Percentiles rank a stretch among this genome's conserved stretches.
phyloP scores from a whole-genome alignment of 108 stramenopile genomes.

The Skeletonema tropicum region DNA sequence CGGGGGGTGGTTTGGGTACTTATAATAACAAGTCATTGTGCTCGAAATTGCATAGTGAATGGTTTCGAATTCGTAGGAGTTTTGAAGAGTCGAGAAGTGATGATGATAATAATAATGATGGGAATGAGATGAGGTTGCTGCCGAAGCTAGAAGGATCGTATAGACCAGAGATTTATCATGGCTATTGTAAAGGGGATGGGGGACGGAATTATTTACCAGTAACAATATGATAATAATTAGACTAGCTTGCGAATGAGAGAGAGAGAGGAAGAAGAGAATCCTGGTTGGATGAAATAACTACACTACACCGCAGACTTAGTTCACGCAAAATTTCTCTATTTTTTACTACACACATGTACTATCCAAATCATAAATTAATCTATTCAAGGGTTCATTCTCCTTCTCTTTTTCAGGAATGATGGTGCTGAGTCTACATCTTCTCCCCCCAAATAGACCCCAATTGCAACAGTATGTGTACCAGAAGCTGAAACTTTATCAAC shows the following conservation, averaged over 20 bases:
- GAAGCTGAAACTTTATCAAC: constrained; percentile 23
- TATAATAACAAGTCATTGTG: constrained; percentile 41
- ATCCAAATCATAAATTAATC: too few relatives aligned
- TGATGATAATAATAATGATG: constrained; percentile 5
- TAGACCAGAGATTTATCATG: constrained; percentile 57
- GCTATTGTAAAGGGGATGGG: constrained; percentile 64
- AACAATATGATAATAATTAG: constrained; percentile 18
- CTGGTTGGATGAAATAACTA: too few relatives aligned
- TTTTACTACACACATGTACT: too few relatives aligned
- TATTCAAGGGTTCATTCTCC: too few relatives aligned
- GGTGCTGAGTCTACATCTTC: too few relatives aligned
- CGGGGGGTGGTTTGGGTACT: background rate
- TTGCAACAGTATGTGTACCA: constrained; percentile 23
- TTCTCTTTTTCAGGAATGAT: too few relatives aligned
- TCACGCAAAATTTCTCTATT: too few relatives aligned
- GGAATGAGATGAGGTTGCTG: constrained; percentile 7
- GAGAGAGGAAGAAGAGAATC: background rate
- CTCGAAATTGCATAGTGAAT: constrained; percentile 72
- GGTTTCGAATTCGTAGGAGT: constrained; percentile 77
- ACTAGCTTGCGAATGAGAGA: background rate
- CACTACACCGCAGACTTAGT: too few relatives aligned
- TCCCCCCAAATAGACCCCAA: background rate
- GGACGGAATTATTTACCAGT: constrained; percentile 56
- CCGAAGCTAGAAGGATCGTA: constrained; percentile 47
- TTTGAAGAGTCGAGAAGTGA: constrained; percentile 71